Evolutionary conservation across 1,284 basidiomycete genomes (phyloP).

Genomic region (Coniophora puteana): DNA sequence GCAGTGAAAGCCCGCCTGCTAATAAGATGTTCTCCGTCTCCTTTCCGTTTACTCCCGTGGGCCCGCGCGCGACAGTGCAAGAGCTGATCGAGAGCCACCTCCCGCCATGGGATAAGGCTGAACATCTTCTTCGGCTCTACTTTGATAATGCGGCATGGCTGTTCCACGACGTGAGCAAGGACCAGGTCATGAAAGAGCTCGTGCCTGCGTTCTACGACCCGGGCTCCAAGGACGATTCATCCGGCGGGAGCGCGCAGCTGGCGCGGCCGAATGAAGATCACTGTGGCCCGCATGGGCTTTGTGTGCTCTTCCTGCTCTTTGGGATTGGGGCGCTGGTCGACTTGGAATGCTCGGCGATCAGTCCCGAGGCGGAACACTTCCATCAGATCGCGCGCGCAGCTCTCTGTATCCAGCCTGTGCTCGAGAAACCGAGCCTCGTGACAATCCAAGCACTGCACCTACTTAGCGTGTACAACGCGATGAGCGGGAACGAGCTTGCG

Average conservation of each 20-base stretch:
- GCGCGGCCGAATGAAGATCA: constrained; percentile 30
- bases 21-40: constrained; percentile 51
- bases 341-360: constrained; percentile 30
- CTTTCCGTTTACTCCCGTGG: constrained; percentile 64
- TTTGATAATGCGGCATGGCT: constrained; percentile 58
- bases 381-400: constrained; percentile 59
- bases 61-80: constrained; percentile 41
- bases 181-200: constrained; percentile 54
- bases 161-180: constrained; percentile 45
- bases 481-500: constrained; percentile 37
- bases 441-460: constrained; percentile 64
- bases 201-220: constrained; percentile 39
- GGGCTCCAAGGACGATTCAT: too few relatives aligned
- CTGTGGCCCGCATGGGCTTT: constrained; percentile 47
- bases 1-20: too few relatives aligned
- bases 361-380: constrained; percentile 52
- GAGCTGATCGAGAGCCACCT: constrained; percentile 48
- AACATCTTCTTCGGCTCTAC: constrained; percentile 45
- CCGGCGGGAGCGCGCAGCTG: constrained; percentile 21
- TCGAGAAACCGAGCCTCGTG: constrained; percentile 63
- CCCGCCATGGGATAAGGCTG: constrained; percentile 45
- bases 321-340: constrained; percentile 56
- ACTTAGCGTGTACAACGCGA: constrained; percentile 50
- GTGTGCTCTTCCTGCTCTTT: constrained; percentile 60
- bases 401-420: constrained; percentile 53